These are phyloP conservation scores for Talaromyces sp. DNA, from an alignment of 2,329 filamentous ascomycete genomes.

Conservation along the genomic window DNA sequence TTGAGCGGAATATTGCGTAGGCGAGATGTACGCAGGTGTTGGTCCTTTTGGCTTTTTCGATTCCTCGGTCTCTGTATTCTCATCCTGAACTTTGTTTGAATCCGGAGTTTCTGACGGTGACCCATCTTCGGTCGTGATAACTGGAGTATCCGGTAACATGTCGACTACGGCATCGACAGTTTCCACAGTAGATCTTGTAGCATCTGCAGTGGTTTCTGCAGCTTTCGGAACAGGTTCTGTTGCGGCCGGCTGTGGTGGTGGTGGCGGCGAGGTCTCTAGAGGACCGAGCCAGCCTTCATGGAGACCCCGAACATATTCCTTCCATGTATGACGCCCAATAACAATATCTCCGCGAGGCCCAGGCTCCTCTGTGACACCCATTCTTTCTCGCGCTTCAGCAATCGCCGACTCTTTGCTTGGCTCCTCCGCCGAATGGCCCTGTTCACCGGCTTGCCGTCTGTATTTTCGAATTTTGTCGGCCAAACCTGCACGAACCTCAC, in stretches of 20 bases:
- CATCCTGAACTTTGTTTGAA: slow-evolving; percentile 30
- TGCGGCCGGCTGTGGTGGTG: slow-evolving; percentile 19
- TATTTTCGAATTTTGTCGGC: slow-evolving; percentile 75
- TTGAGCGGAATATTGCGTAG: slow-evolving; percentile 66
- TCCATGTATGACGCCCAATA: slow-evolving; percentile 90
- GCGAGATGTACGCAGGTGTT: slow-evolving; percentile 68
- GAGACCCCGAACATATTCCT: slow-evolving; percentile 87
- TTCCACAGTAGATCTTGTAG: background rate
- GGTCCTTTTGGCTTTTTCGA: slow-evolving; percentile 51
- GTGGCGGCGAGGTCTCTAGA: slow-evolving; percentile 48
- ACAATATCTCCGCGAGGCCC: slow-evolving; percentile 80
- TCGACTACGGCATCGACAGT: background rate
- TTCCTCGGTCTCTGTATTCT: slow-evolving; percentile 46
- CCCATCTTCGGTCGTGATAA: background rate
- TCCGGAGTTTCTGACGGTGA: slow-evolving; percentile 12
- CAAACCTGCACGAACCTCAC: slow-evolving; percentile 82
- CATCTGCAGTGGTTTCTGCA: background rate
- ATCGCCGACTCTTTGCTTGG: slow-evolving; percentile 58
- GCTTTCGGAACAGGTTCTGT: background rate
- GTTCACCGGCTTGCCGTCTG: slow-evolving; percentile 58
- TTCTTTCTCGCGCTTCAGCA: slow-evolving; percentile 58
- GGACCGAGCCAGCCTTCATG: slow-evolving; percentile 97
- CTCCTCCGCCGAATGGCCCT: slow-evolving; percentile 38
- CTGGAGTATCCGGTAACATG: background rate
- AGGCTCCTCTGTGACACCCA: slow-evolving; percentile 65